Evolutionary conservation across 2,329 filamentous ascomycete genomes (phyloP).

Genomic region (Dactylonectria estremocensis): DNA sequence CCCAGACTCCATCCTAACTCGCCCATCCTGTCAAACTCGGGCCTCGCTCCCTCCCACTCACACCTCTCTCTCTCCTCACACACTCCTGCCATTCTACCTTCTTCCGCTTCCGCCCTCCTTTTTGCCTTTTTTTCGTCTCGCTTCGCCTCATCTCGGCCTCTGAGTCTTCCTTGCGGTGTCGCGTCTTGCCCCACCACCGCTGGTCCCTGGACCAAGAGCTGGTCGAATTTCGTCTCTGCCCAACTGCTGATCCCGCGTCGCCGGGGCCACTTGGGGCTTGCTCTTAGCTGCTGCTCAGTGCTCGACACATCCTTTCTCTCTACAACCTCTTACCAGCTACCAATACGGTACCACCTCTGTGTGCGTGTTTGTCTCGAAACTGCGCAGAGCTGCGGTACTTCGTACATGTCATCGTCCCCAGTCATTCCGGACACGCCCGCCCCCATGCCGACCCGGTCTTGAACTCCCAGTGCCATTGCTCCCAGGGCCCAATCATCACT

Average conservation of each 20-base stretch:
- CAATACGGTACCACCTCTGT: constrained; percentile 31
- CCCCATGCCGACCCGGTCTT: constrained; percentile 50
- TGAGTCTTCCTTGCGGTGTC: constrained; percentile 38
- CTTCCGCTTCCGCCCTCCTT: constrained; percentile 37
- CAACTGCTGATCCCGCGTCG: constrained; percentile 51
- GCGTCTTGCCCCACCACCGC: constrained; percentile 47
- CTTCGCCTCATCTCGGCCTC: constrained; percentile 30
- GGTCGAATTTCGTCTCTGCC: constrained; percentile 49
- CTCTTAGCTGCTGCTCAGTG: constrained; percentile 32
- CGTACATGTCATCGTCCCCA: constrained; percentile 50
- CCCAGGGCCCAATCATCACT: constrained; percentile 51
- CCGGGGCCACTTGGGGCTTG: constrained; percentile 40
- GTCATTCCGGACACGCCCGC: constrained; percentile 51
- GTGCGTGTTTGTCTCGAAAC: constrained; percentile 19
- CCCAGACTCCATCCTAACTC: constrained; percentile 41
- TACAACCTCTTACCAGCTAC: constrained; percentile 37
- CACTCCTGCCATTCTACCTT: constrained; percentile 33
- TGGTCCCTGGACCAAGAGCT: constrained; percentile 45
- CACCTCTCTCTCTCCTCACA: constrained; percentile 7
- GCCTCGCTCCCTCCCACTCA: constrained; percentile 36
- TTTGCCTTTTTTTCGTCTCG: constrained; percentile 30
- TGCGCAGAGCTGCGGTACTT: constrained; percentile 43
- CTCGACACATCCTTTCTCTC: constrained; percentile 38
- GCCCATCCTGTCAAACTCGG: constrained; percentile 41
- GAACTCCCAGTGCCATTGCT: constrained; percentile 47